phyloP scores from a whole-genome alignment of 768 basidiomycete species.

The Pleurotus cornucopiae region DNA sequence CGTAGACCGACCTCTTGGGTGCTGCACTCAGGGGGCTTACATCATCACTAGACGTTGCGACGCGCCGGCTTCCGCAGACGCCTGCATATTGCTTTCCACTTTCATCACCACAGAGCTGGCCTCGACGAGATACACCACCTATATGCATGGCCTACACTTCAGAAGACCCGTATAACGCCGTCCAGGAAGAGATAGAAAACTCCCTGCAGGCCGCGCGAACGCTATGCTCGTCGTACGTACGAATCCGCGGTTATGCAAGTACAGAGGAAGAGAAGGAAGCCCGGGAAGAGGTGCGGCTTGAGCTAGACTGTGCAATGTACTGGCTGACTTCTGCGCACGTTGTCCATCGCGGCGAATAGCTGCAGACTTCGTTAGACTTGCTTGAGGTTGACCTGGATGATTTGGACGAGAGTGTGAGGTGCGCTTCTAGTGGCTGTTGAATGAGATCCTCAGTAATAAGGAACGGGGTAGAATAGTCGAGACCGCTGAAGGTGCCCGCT shows the following conservation, averaged over 20 bases:
- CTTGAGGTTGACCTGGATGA: conserved; percentile 89
- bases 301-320: conserved; percentile 55
- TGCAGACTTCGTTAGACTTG: conserved; percentile 71
- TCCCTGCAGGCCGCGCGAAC: conserved; percentile 70
- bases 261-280: conserved; percentile 35
- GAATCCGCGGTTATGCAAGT: conserved; percentile 60
- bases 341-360: conserved; percentile 31
- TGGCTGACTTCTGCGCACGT: too few relatives aligned
- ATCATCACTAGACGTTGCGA: too few relatives aligned
- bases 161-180: conserved; percentile 80
- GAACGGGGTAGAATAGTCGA: conserved; percentile 69
- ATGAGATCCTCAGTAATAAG: neutral
- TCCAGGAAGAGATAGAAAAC: conserved; percentile 76
- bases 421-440: conserved; percentile 18
- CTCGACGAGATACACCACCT: too few relatives aligned
- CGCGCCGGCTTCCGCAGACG: too few relatives aligned
- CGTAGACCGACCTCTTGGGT: too few relatives aligned
- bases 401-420: conserved; percentile 93
- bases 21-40: too few relatives aligned
- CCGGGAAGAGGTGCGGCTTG: conserved; percentile 77
- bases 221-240: conserved; percentile 69
- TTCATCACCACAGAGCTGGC: too few relatives aligned
- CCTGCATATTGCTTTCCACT: too few relatives aligned
- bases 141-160: conserved; percentile 23
- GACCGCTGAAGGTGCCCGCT: conserved; percentile 65